phyloP scores from a whole-genome alignment of 306 rosid genomes.

The Cucurbita moschata region DNA sequence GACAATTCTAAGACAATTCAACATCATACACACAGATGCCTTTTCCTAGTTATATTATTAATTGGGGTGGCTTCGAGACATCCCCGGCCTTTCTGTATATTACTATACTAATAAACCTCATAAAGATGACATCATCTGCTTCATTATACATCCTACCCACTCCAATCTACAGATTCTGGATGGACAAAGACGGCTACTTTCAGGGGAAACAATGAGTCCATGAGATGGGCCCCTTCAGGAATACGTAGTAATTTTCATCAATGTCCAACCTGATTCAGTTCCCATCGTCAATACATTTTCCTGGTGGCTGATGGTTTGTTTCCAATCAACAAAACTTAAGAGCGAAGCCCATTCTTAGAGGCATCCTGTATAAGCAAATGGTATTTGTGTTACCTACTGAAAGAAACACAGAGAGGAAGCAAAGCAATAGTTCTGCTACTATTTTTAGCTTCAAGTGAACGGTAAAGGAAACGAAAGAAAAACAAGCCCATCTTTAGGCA shows the following conservation, averaged over 20 bases:
- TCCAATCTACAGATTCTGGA: conserved; percentile 3
- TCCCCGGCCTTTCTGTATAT: background rate
- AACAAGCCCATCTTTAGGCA: background rate
- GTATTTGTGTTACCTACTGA: conserved; percentile 1
- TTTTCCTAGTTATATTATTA: background rate
- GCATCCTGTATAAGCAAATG: conserved; percentile 30
- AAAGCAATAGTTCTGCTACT: background rate
- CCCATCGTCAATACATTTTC: background rate
- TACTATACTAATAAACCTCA: background rate
- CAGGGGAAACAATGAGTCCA: conserved; percentile 1
- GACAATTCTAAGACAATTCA: background rate
- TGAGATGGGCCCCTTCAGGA: background rate
- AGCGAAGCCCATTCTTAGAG: conserved; percentile 26
- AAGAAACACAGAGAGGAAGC: background rate
- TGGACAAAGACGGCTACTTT: background rate
- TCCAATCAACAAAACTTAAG: background rate
- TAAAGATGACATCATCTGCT: background rate
- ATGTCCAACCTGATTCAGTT: background rate
- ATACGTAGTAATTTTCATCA: background rate
- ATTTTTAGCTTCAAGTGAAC: background rate
- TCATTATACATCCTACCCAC: background rate
- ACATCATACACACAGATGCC: background rate
- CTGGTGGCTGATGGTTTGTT: conserved; percentile 5
- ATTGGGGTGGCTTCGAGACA: background rate
- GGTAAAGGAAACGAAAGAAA: background rate